phyloP scores from a whole-genome alignment of 139 green algal species.

The Microglena sp. region DNA sequence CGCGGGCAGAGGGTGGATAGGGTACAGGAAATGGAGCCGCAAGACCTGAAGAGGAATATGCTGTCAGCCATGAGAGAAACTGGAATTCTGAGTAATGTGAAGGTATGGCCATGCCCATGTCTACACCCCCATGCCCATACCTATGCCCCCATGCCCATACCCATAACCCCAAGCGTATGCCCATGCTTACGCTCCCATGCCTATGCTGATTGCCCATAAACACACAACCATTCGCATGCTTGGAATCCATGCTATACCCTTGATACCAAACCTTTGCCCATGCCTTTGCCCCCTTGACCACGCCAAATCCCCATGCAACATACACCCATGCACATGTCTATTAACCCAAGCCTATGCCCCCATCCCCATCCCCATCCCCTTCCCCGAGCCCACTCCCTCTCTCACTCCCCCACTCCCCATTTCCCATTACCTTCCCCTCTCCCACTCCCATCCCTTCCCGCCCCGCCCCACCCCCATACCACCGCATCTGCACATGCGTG shows the following conservation, averaged over 20 bases:
- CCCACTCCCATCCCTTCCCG: too few relatives aligned
- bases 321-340: too few relatives aligned
- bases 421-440: not conserved
- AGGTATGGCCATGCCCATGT: constrained; percentile 10
- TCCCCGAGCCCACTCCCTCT: too few relatives aligned
- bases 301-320: too few relatives aligned
- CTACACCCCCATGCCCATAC: not conserved
- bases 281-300: too few relatives aligned
- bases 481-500: too few relatives aligned
- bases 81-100: constrained; percentile 32
- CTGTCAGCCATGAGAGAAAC: constrained; percentile 25
- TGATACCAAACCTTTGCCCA: too few relatives aligned
- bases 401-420: too few relatives aligned
- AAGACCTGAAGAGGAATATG: constrained; percentile 32
- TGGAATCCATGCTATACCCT: too few relatives aligned
- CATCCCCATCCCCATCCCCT: not conserved
- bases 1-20: not conserved
- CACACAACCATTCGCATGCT: not conserved
- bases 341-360: not conserved
- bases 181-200: not conserved
- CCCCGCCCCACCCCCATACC: too few relatives aligned
- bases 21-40: constrained; percentile 2
- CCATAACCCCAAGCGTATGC: not conserved
- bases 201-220: not conserved
- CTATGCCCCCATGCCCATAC: too few relatives aligned